Evolutionary conservation across 2,329 filamentous ascomycete genomes (phyloP), one percentile per base, ranked within the genome.

Genomic region (Talaromyces sp.): DNA sequence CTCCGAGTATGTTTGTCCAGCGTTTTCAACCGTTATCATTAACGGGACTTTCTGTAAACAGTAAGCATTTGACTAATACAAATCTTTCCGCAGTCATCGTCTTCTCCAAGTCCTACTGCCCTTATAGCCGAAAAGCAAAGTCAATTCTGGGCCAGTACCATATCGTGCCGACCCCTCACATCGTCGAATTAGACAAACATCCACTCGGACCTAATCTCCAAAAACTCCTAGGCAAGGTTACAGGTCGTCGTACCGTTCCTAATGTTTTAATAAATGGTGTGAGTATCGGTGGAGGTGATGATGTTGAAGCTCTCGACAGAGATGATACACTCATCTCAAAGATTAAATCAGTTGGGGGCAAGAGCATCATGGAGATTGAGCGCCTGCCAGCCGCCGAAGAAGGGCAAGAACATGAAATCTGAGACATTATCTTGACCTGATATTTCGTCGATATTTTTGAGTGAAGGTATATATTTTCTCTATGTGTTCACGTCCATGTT

Each of bases 71-170:
- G n/a, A 33, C n/a, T 48, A 33, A 48, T 31, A 2, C n/a, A 15
- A 21, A 17, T 10, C 15, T 6, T n/a, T n/a, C 19, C 11, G 6
- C 63, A 94, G 91, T 97, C 60, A 89, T 97, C 71, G 90, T 99
- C 66, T 97, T 97, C 78, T 96, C 91, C 63, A 97, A 99, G 75
- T 84, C 89, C 1, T 96, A 93, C 76, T 99, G 94, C 73, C 91
- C 89, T 0, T 87, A 84, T 76, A 97, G 91, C 53, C 88, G 86
- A 70, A 86, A 85, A 65, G 94, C 94, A 46, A 99, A 99, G 76
- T 80, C 81, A 43, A 83, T 97, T 57, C 84, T 96, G 41, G 84
- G 92, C 21, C 87, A 88, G 66, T 97, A 97, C 78, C 80, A 79
- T 56, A 95, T 99, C 69, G 82, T 84, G 0, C 94, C 94, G 0